phyloP scores from a whole-genome alignment of 2,329 filamentous ascomycete species.

The Cercospora brassicicola region DNA sequence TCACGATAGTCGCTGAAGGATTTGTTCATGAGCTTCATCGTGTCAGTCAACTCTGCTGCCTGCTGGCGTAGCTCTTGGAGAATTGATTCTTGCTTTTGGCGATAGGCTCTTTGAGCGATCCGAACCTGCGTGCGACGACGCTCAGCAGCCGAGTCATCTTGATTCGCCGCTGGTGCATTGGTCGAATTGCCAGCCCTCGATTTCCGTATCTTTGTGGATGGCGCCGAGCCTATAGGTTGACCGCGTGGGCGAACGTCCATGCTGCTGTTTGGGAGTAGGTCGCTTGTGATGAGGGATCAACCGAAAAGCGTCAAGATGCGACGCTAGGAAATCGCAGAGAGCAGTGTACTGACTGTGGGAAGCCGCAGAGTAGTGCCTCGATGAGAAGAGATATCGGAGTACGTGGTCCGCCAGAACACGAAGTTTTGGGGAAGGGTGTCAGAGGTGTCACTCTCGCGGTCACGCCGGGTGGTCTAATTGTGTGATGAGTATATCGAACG shows the following conservation, averaged over 20 bases:
- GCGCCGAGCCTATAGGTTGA: not conserved
- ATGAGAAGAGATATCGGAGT: too few species aligned
- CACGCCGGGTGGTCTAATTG: too few species aligned
- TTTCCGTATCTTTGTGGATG: conserved; percentile 16
- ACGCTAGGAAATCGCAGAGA: not conserved
- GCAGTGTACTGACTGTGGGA: too few species aligned
- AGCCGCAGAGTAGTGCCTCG: too few species aligned
- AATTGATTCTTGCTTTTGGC: conserved; percentile 78
- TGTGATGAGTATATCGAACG: too few species aligned
- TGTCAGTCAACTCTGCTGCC: conserved; percentile 67
- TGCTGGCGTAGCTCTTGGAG: conserved; percentile 71
- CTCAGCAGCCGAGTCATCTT: conserved; percentile 74
- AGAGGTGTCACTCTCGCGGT: too few species aligned
- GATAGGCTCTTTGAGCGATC: conserved; percentile 80
- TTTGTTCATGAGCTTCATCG: conserved; percentile 71
- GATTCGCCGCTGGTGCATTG: conserved; percentile 43
- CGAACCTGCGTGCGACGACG: conserved; percentile 84
- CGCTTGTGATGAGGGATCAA: not conserved
- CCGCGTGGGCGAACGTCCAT: not conserved
- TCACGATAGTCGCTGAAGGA: conserved; percentile 57
- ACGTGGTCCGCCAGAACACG: too few species aligned
- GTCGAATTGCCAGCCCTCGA: conserved; percentile 16
- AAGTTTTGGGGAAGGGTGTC: too few species aligned
- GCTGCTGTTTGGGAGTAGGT: not conserved
- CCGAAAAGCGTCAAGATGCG: too few species aligned